Evolutionary conservation across 202 grass and related monocot species (phyloP), one percentile per base, ranked within the genome.

Genomic region (Hordeum pubiflorum): DNA sequence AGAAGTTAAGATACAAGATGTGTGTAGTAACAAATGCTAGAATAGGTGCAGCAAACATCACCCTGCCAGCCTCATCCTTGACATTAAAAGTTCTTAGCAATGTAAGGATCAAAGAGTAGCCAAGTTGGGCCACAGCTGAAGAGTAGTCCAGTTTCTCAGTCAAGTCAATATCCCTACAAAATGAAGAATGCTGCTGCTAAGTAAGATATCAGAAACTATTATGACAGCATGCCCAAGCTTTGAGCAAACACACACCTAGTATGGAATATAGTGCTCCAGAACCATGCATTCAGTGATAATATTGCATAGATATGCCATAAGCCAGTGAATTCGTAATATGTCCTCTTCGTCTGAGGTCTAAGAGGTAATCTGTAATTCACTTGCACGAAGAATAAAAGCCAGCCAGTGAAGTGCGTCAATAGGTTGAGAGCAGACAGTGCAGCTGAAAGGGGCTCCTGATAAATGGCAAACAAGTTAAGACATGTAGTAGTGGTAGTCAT

Each of bases 1-100:
- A 98, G 76, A 98, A 98, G 80, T 98, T 98, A 74, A 98, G 95
- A 79, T 91, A 98, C 63, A 98, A 86, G 59, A 98, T 94, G 72
- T 98, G 95, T 33, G 95, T 98, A 37, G 95, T 98, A 76, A 98
- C 90, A 14, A 98, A 98, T 66, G 95, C 95, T 72, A 98, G 86
- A 86, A 98, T 91, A 82, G 95, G 92, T 17, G 95, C 88, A 14
- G 92, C 76, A 85, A 94, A 85, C 94, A 98, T 98, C 78, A 98
- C 95, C 78, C 95, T 98, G 10, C 84, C 84, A 89, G 95, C 92
- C 84, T 98, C 95, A 84, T 89, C 88, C 75, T 91, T 94, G 56
- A 98, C 95, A 87, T 85, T 91, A 75, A 94, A 94, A 55, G 89
- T 79, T 43, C 95, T 90, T 80, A 98, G 69, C 84, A 94, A 86